These are phyloP conservation scores for Leccinum variicolor DNA, from an alignment of 768 basidiomycete genomes.

Conservation along the genomic window DNA sequence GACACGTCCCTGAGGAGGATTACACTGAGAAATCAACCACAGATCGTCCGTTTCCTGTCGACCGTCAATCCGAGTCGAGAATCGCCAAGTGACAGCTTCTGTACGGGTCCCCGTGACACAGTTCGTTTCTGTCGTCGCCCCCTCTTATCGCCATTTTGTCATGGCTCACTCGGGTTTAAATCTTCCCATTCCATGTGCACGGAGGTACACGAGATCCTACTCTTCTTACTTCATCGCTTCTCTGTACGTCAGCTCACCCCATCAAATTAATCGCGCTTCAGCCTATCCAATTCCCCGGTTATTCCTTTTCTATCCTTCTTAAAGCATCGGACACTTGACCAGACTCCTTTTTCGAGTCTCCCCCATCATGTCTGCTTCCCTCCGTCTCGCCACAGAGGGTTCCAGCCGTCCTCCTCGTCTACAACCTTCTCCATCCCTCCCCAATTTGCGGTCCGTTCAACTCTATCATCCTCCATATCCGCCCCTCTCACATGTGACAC, in stretches of 20 bases:
- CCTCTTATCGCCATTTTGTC: constrained; percentile 10
- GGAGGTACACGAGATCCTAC: constrained; percentile 23
- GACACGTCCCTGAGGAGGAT: constrained; percentile 25
- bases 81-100: not conserved
- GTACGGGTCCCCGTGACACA: not conserved
- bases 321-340: constrained; percentile 27
- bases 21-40: constrained; percentile 17
- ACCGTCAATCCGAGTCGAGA: constrained; percentile 9
- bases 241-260: constrained; percentile 34
- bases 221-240: constrained; percentile 26
- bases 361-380: constrained; percentile 28
- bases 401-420: constrained; percentile 44
- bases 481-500: constrained; percentile 12
- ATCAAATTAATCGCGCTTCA: constrained; percentile 33
- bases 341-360: constrained; percentile 29
- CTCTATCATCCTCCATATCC: not conserved
- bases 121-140: constrained; percentile 8
- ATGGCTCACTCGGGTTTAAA: constrained; percentile 15
- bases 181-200: constrained; percentile 18
- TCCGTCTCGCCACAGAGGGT: constrained; percentile 20
- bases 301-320: constrained; percentile 32
- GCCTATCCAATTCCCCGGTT: constrained; percentile 28
- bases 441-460: constrained; percentile 57
- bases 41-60: constrained; percentile 9
- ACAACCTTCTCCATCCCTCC: constrained; percentile 66